Evolutionary conservation across 192 early-diverging fungal species (phyloP).

Genomic region (Backusella circina): DNA sequence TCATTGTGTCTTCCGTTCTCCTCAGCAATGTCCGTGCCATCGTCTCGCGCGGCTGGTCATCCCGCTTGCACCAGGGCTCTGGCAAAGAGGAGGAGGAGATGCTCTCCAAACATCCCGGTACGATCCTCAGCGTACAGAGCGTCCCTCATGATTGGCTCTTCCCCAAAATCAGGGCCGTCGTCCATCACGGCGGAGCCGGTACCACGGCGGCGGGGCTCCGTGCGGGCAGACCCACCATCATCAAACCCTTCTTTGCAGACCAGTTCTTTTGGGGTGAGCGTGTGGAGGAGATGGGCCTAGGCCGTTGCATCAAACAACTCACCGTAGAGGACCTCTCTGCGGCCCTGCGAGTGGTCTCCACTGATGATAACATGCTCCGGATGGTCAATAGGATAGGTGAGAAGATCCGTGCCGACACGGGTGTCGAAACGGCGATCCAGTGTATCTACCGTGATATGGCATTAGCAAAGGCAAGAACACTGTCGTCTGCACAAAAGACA

Average conservation of each 20-base stretch:
- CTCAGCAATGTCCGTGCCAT: constrained; percentile 63
- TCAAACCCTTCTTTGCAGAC: constrained; percentile 72
- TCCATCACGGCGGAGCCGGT: constrained; percentile 81
- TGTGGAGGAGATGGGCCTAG: constrained; percentile 60
- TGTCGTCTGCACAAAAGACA: constrained; percentile 20
- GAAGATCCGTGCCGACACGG: constrained; percentile 57
- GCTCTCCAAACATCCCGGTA: constrained; percentile 40
- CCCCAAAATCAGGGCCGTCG: constrained; percentile 54
- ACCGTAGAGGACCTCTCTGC: constrained; percentile 47
- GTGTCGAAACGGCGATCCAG: constrained; percentile 53
- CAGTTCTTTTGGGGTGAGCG: constrained; percentile 73
- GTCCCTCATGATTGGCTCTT: constrained; percentile 83
- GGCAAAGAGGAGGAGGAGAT: constrained; percentile 7
- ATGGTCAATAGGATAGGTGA: constrained; percentile 45
- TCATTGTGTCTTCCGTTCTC: constrained; percentile 61
- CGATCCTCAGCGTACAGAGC: constrained; percentile 52
- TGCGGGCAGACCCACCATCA: constrained; percentile 65
- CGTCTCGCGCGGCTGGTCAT: constrained; percentile 72
- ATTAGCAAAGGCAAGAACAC: constrained; percentile 40
- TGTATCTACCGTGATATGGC: constrained; percentile 62
- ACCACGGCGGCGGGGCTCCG: constrained; percentile 72
- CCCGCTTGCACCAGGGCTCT: constrained; percentile 38
- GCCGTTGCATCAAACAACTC: constrained; percentile 54
- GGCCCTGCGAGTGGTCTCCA: constrained; percentile 48
- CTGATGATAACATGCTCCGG: constrained; percentile 51